A percentile compares a stretch with the other conserved stretches of the same genome.
Evolutionary conservation across 1,284 basidiomycete genomes (phyloP).

Genomic region (Cryptococcus depauperatus): DNA sequence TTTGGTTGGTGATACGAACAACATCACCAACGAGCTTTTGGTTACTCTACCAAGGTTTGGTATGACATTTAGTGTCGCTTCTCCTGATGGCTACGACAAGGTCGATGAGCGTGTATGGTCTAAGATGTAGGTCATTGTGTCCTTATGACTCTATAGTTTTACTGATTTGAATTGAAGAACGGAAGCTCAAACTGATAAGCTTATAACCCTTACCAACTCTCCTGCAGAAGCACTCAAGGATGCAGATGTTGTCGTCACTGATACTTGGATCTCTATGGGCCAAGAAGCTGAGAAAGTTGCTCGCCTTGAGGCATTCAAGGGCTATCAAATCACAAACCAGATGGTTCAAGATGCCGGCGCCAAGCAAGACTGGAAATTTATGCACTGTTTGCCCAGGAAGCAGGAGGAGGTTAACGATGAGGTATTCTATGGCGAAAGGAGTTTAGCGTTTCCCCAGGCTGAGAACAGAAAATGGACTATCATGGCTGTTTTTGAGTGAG

Average conservation of each 20-base stretch:
- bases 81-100: conserved; percentile 56
- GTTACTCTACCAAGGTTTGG: conserved; percentile 89
- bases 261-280: conserved; percentile 99
- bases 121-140: conserved; percentile 50
- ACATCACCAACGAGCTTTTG: conserved; percentile 95
- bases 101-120: conserved; percentile 74
- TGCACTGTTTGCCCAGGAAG: conserved; percentile 94
- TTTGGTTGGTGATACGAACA: conserved; percentile 92
- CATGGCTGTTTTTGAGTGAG: conserved; percentile 55
- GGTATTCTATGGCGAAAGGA: conserved; percentile 52
- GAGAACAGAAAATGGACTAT: conserved; percentile 93
- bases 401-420: conserved; percentile 89
- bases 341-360: conserved; percentile 72
- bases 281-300: conserved; percentile 92
- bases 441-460: conserved; percentile 48
- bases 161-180: conserved; percentile 20
- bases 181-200: conserved; percentile 35
- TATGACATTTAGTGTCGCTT: conserved; percentile 75
- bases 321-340: conserved; percentile 89
- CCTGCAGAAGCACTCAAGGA: conserved; percentile 79
- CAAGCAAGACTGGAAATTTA: conserved; percentile 83
- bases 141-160: background rate
- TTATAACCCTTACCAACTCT: conserved; percentile 41
- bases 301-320: conserved; percentile 75
- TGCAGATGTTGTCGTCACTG: conserved; percentile 90